Percentiles rank a stretch among this genome's conserved stretches.
phyloP scores from a whole-genome alignment of 257 asterid species.

The Nicotiana benthamiana region DNA sequence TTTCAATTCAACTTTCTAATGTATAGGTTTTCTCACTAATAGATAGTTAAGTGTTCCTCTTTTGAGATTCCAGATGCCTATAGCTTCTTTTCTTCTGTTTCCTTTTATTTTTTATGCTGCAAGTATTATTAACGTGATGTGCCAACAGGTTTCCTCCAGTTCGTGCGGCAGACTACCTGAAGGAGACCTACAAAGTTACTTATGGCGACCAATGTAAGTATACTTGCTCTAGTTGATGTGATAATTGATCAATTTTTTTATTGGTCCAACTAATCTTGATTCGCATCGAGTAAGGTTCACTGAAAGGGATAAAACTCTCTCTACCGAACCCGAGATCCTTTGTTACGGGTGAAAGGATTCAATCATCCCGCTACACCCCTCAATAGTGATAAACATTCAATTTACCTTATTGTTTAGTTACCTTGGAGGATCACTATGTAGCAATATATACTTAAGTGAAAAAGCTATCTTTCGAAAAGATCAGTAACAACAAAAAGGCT shows the following conservation, averaged over 20 bases:
- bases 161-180: conserved; percentile 40
- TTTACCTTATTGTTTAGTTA: background rate
- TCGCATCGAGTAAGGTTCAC: background rate
- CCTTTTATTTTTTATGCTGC: background rate
- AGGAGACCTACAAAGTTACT: conserved; percentile 31
- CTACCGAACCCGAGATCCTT: background rate
- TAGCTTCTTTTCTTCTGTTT: background rate
- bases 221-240: background rate
- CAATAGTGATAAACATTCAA: background rate
- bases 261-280: no score
- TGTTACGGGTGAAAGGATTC: background rate
- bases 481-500: no score
- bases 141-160: conserved; percentile 40
- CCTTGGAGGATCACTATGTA: background rate
- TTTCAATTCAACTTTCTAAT: background rate
- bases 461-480: no score
- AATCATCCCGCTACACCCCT: background rate
- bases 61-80: background rate
- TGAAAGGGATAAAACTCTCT: background rate
- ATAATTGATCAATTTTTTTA: background rate
- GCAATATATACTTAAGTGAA: background rate
- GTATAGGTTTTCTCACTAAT: background rate
- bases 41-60: background rate
- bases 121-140: background rate
- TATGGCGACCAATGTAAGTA: conserved; percentile 15